phyloP scores from a whole-genome alignment of 306 rosid species.

The Casuarina glauca region DNA sequence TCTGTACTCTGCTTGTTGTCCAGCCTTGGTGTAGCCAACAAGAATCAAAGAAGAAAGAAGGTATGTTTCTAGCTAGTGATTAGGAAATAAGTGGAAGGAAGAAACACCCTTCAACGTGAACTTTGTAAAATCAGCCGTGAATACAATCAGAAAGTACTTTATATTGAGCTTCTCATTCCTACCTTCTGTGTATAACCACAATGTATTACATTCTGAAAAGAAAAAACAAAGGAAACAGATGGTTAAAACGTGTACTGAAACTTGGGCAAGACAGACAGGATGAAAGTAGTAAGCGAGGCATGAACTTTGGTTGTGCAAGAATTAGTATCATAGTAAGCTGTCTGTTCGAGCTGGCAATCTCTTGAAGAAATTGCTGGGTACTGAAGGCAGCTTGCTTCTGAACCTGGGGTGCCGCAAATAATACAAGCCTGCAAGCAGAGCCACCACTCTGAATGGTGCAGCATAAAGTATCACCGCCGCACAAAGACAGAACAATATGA shows the following conservation, averaged over 20 bases:
- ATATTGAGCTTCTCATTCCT: too few species aligned
- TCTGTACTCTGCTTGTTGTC: too few species aligned
- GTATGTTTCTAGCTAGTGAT: too few species aligned
- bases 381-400: slow-evolving; percentile 79
- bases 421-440: slow-evolving; percentile 66
- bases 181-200: too few species aligned
- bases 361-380: slow-evolving; percentile 87
- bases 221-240: neutral
- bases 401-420: slow-evolving; percentile 79
- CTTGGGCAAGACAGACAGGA: neutral
- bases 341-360: slow-evolving; percentile 80
- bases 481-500: slow-evolving; percentile 61
- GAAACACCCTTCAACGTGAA: too few species aligned
- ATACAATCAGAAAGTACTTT: too few species aligned
- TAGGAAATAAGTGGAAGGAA: too few species aligned
- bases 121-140: too few species aligned
- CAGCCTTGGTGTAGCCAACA: too few species aligned
- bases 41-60: too few species aligned
- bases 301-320: neutral
- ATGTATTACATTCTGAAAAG: neutral
- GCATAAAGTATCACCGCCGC: slow-evolving; percentile 70
- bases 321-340: slow-evolving; percentile 51
- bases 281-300: neutral
- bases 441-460: slow-evolving; percentile 77
- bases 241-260: neutral